These are phyloP conservation scores for Acmispon strigosus DNA, from an alignment of 306 rosid genomes.

Conservation along the genomic window DNA sequence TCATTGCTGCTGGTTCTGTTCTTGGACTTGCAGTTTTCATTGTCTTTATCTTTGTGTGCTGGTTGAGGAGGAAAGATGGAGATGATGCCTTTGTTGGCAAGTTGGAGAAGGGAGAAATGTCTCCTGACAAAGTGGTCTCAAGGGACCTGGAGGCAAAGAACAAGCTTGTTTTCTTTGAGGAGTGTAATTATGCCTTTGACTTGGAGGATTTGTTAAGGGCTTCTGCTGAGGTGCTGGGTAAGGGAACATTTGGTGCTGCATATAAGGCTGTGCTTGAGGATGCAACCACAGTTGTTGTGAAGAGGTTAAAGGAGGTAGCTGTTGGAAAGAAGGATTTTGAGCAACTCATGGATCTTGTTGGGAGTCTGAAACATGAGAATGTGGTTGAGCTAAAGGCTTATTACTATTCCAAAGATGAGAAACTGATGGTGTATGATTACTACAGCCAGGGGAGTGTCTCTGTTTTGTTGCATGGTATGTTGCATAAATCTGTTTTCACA, in stretches of 20 bases:
- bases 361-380: constrained; percentile 73
- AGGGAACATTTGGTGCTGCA: constrained; percentile 87
- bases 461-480: constrained; percentile 70
- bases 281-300: constrained; percentile 69
- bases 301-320: constrained; percentile 81
- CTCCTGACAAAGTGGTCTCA: constrained; percentile 70
- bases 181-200: constrained; percentile 71
- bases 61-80: constrained; percentile 40
- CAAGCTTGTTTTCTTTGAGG: constrained; percentile 74
- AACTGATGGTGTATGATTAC: constrained; percentile 44
- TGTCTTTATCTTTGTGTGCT: constrained; percentile 45
- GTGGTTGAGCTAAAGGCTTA: constrained; percentile 79
- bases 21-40: constrained; percentile 48
- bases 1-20: constrained; percentile 43
- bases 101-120: constrained; percentile 69
- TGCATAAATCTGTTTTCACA: not conserved
- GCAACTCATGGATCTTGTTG: constrained; percentile 78
- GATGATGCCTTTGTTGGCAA: constrained; percentile 41
- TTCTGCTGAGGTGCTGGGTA: constrained; percentile 89
- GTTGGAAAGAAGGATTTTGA: constrained; percentile 45
- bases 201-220: constrained; percentile 92
- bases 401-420: constrained; percentile 29
- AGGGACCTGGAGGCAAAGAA: constrained; percentile 69
- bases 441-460: constrained; percentile 67
- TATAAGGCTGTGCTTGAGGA: constrained; percentile 81